phyloP scores from a whole-genome alignment of 306 rosid species.

The Trifolium subterraneum region DNA sequence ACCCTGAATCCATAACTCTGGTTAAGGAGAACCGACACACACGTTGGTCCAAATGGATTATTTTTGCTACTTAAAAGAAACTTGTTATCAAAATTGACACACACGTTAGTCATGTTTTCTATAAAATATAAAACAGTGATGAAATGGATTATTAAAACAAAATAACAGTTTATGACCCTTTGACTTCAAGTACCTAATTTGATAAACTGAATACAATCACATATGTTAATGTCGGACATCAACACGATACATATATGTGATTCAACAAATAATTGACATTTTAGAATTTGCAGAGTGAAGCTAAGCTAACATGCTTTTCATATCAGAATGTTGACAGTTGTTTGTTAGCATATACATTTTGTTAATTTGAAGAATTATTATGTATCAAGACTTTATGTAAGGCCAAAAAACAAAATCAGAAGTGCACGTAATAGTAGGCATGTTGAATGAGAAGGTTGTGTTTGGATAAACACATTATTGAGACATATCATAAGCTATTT shows the following conservation, averaged over 20 bases:
- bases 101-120: constrained; percentile 12
- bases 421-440: constrained; percentile 31
- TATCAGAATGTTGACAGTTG: constrained; percentile 15
- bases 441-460: not conserved
- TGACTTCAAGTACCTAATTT: not conserved
- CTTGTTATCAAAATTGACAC: constrained; percentile 10
- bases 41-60: not conserved
- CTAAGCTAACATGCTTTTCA: constrained; percentile 37
- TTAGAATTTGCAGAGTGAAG: constrained; percentile 14
- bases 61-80: not conserved
- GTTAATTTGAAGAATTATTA: constrained; percentile 25
- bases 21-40: not conserved
- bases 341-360: not conserved
- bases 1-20: not conserved
- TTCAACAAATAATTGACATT: constrained; percentile 33
- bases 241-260: not conserved
- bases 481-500: too few species aligned
- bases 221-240: not conserved
- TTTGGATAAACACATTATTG: not conserved
- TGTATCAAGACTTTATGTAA: constrained; percentile 18
- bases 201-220: not conserved
- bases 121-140: constrained; percentile 8
- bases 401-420: constrained; percentile 27
- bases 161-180: not conserved
- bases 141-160: constrained; percentile 15